phyloP scores from a whole-genome alignment of 768 basidiomycete species.

The Lentinula raphanica region DNA sequence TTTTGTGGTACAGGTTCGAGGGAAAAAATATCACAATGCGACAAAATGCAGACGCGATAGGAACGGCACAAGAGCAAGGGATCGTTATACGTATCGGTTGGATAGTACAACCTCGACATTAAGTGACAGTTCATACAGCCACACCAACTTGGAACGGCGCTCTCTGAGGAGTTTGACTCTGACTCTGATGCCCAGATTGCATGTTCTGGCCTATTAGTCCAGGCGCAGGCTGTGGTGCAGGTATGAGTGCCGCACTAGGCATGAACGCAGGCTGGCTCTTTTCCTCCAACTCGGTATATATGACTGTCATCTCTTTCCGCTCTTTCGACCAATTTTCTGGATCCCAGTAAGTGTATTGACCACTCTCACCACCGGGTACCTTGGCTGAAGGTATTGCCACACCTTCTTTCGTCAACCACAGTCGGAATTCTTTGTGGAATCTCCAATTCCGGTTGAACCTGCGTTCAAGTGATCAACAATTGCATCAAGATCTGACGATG shows the following conservation, averaged over 20 bases:
- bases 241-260: conserved; percentile 42
- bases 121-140: neutral
- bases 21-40: neutral
- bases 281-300: conserved; percentile 72
- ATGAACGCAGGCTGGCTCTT: conserved; percentile 61
- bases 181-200: conserved; percentile 17
- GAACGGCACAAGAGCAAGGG: neutral
- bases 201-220: conserved; percentile 37
- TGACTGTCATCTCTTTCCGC: conserved; percentile 71
- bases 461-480: conserved; percentile 1
- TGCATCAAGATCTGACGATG: conserved; percentile 6
- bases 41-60: neutral
- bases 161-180: neutral
- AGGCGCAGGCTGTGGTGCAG: conserved; percentile 31
- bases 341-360: conserved; percentile 89
- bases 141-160: conserved; percentile 6
- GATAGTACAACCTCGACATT: neutral
- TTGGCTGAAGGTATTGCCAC: conserved; percentile 73
- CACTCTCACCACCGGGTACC: conserved; percentile 77
- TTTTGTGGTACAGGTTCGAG: neutral
- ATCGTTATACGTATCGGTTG: neutral
- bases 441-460: conserved; percentile 96
- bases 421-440: conserved; percentile 86
- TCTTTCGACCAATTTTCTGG: conserved; percentile 74
- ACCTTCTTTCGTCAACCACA: conserved; percentile 85